Conservation (phyloP, 202 grass and related monocot genomes). For the Setaria italica region DNA sequence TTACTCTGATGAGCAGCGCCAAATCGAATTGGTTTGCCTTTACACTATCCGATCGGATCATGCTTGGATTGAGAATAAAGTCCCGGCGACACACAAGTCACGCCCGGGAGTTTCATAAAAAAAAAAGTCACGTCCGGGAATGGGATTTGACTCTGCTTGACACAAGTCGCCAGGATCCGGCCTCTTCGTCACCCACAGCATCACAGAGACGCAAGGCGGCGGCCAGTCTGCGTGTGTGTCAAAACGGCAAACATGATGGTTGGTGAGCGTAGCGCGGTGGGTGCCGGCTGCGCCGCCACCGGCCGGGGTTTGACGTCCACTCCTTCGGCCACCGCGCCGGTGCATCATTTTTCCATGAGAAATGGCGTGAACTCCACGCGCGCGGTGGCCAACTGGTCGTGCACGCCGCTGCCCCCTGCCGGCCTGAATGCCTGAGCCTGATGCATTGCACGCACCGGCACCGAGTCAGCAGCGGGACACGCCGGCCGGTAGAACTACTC, state of each 20-base stretch:
- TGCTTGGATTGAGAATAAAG: neutral
- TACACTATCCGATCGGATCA: neutral
- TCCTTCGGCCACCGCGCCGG: neutral
- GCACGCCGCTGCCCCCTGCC: neutral
- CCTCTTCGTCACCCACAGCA: neutral
- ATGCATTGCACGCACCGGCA: neutral
- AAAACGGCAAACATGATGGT: neutral
- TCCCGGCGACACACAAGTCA: neutral
- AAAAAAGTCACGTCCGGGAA: no score
- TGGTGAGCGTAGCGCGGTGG: neutral
- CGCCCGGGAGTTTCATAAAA: neutral
- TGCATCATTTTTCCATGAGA: neutral
- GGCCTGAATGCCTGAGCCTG: neutral
- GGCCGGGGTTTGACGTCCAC: neutral
- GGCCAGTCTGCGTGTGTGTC: neutral
- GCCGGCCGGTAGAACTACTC: no score
- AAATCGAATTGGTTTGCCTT: neutral
- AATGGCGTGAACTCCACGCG: constrained; percentile 2
- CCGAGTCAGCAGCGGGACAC: neutral
- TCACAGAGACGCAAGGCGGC: neutral
- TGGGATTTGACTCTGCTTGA: neutral
- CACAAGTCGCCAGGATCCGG: neutral
- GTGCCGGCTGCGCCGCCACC: constrained; percentile 21
- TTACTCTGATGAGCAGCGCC: neutral
- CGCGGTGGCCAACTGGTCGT: neutral